phyloP scores from a whole-genome alignment of 1,284 basidiomycete genomes.

The Rhodotorula sp. region DNA sequence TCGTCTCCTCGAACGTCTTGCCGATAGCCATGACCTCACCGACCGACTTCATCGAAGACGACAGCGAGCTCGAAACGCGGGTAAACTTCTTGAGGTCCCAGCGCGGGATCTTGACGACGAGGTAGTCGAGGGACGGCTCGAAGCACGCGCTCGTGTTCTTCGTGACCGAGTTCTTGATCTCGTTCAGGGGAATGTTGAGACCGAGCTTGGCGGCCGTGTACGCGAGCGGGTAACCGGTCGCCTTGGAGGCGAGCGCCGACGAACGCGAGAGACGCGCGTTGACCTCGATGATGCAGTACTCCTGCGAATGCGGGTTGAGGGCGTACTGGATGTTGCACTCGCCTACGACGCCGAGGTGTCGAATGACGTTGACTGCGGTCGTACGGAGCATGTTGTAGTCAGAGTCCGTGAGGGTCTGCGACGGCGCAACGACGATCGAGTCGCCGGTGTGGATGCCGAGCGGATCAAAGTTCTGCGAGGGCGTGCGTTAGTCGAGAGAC shows the following conservation, averaged over 20 bases:
- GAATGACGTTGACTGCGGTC: slow-evolving; percentile 95
- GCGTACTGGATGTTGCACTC: slow-evolving; percentile 99
- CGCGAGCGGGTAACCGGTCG: slow-evolving; percentile 95
- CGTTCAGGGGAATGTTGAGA: slow-evolving; percentile 92
- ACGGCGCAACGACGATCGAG: slow-evolving; percentile 97
- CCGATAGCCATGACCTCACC: slow-evolving; percentile 99
- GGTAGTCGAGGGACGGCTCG: slow-evolving; percentile 97
- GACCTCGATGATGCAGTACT: slow-evolving; percentile 99
- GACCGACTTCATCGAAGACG: slow-evolving; percentile 97
- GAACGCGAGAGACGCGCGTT: slow-evolving; percentile 99
- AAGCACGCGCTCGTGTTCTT: slow-evolving; percentile 96
- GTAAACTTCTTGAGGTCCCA: slow-evolving; percentile 99
- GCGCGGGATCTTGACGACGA: slow-evolving; percentile 96
- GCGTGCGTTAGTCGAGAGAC: background rate
- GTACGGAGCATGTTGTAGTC: slow-evolving; percentile 99
- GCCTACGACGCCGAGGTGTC: slow-evolving; percentile 93
- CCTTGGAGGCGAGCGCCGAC: slow-evolving; percentile 95
- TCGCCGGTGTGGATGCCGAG: slow-evolving; percentile 98
- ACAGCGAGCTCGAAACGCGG: slow-evolving; percentile 80
- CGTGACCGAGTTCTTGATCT: slow-evolving; percentile 96
- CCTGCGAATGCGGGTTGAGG: slow-evolving; percentile 87
- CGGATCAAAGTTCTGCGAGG: slow-evolving; percentile 87
- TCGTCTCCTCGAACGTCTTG: slow-evolving; percentile 94
- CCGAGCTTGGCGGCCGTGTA: slow-evolving; percentile 98
- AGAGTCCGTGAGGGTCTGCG: slow-evolving; percentile 91